These are phyloP conservation scores for Pichia insulana DNA, from an alignment of 805 yeast species.

Conservation along the genomic window DNA sequence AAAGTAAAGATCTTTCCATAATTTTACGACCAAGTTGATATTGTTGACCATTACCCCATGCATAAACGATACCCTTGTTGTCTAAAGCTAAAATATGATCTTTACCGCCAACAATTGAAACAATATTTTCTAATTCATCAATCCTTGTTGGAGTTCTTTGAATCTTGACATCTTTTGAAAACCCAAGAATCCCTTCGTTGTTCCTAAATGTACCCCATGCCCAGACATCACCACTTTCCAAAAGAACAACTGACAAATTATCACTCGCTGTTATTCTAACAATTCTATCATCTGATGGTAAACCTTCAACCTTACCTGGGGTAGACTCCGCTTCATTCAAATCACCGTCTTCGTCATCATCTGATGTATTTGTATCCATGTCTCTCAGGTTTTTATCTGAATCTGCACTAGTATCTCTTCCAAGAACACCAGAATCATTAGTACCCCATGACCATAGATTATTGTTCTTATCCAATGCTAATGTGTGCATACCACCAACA, in stretches of 20 bases:
- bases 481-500: constrained; percentile 92
- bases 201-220: constrained; percentile 98
- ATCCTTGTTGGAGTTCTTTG: constrained; percentile 66
- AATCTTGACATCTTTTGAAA: constrained; percentile 50
- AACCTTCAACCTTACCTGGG: constrained; percentile 65
- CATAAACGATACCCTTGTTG: constrained; percentile 74
- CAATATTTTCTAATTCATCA: constrained; percentile 53
- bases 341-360: constrained; percentile 73
- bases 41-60: constrained; percentile 98
- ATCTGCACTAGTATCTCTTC: constrained; percentile 65
- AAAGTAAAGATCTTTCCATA: constrained; percentile 65
- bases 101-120: constrained; percentile 84
- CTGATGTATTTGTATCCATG: constrained; percentile 51
- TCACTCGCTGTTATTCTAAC: constrained; percentile 89
- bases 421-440: constrained; percentile 85
- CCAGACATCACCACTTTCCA: constrained; percentile 77
- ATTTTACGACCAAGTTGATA: constrained; percentile 85
- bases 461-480: constrained; percentile 71
- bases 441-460: constrained; percentile 98
- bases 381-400: constrained; percentile 60
- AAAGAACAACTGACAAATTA: constrained; percentile 73
- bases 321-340: constrained; percentile 84
- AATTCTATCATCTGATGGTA: constrained; percentile 50
- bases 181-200: constrained; percentile 87
- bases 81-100: constrained; percentile 86